Evolutionary conservation across 345 rosid species (phyloP), one percentile per base, ranked within the genome.

Genomic region (Boechera divaricarpa): DNA sequence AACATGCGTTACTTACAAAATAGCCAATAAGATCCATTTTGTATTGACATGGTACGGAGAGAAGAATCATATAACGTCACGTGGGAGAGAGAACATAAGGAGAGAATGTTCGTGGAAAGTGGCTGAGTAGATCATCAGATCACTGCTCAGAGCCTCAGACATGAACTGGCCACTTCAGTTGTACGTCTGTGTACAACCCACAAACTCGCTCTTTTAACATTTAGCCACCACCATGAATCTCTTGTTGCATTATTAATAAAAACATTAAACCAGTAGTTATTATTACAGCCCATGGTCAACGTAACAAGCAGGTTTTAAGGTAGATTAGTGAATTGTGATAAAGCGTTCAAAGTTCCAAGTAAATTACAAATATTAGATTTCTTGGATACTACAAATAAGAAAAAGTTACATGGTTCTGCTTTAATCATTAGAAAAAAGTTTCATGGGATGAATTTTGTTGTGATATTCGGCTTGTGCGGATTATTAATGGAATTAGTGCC

Each of bases 81-180:
- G 70, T 77, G 80, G 42, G 70, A 54, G 10, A 54, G 10, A 31
- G 31, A 67, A 48, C 31, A 57, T 31, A 57, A 29, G 4, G 39
- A 39, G 21, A 41, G 80, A 70, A 70, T 62, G 75, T 77, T 69
- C 75, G 80, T 63, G 75, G 80, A 63, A 70, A 11, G 16, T 6
- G 54, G 36, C 63, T 29, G n/a, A 54, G 52, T 31, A 69, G 26
- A 69, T 62, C 59, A 26, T 29, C 7, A 11, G 6, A 76, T 55
- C 75, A 76, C 63, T 68, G 33, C 28, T 49, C 56, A 16, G 16
- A 16, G 16, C 16, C 16, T 16, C 16, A 61, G 69, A 69, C 70
- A 69, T 77, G 75, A 77, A 77, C 70, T 63, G 72, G 35, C 76
- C 72, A 77, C 76, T 77, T 63, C 49, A 41, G 47, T 67, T 66